A percentile compares a stretch with the other conserved stretches of the same genome.
Conservation (phyloP, 441 rosid species). For the Pelargonium fulgidum region DNA sequence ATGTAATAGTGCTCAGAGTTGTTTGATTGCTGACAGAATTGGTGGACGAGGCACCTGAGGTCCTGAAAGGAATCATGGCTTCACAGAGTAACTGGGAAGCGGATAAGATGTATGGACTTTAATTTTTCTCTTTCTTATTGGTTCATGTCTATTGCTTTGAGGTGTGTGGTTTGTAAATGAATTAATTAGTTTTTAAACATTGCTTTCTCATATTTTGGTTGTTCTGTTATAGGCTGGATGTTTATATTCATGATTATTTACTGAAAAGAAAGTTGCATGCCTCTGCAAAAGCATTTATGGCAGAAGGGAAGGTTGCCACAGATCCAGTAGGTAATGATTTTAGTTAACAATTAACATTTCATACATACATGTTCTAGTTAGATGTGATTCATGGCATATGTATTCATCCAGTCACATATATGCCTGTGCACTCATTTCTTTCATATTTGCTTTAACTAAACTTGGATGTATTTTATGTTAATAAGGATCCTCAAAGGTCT, state of each 20-base stretch:
- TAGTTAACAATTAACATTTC: background rate
- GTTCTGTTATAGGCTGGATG: slow-evolving; percentile 49
- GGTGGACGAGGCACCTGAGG: slow-evolving; percentile 7
- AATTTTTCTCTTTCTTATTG: background rate
- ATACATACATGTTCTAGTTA: background rate
- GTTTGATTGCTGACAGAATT: slow-evolving; percentile 19
- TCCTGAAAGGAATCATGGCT: slow-evolving; percentile 25
- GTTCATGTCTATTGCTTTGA: background rate
- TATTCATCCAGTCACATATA: background rate
- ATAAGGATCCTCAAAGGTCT: background rate
- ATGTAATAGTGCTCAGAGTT: background rate
- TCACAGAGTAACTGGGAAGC: slow-evolving; percentile 68
- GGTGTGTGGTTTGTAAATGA: background rate
- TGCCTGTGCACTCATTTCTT: background rate
- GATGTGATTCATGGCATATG: background rate
- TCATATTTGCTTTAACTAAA: background rate
- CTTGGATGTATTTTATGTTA: background rate
- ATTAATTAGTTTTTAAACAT: background rate
- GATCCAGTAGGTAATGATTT: slow-evolving; percentile 64
- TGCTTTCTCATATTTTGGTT: slow-evolving; percentile 5
- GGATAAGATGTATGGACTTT: slow-evolving; percentile 47
- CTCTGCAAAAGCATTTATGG: slow-evolving; percentile 66
- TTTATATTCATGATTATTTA: slow-evolving; percentile 65
- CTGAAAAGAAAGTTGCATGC: slow-evolving; percentile 60
- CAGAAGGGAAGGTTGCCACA: slow-evolving; percentile 68